phyloP scores from a whole-genome alignment of 768 basidiomycete species.

The Cystobasidium tubakii region DNA sequence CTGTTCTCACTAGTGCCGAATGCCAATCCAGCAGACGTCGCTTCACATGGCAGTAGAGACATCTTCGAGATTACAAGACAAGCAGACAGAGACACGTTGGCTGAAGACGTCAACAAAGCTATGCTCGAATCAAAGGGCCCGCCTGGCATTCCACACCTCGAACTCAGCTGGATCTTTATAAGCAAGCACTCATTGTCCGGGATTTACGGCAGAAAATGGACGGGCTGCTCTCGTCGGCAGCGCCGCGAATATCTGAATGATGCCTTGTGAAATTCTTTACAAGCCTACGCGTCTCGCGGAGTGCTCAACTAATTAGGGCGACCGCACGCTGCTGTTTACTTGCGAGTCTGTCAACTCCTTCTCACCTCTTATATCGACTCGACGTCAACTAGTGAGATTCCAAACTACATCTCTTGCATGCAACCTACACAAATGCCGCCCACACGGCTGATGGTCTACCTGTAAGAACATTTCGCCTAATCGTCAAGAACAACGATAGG shows the following conservation, averaged over 20 bases:
- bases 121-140: conserved; percentile 8
- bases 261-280: too few species aligned
- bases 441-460: too few species aligned
- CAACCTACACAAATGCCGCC: too few species aligned
- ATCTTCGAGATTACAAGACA: not conserved
- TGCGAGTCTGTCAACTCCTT: too few species aligned
- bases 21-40: not conserved
- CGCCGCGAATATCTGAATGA: not conserved
- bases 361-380: too few species aligned
- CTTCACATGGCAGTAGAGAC: not conserved
- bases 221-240: conserved; percentile 21
- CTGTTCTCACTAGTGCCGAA: conserved; percentile 29
- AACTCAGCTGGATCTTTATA: conserved; percentile 20
- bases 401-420: too few species aligned
- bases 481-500: too few species aligned
- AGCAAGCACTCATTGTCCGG: not conserved
- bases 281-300: too few species aligned
- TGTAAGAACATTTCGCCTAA: too few species aligned
- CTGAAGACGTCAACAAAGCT: conserved; percentile 30
- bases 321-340: too few species aligned
- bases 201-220: not conserved
- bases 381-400: too few species aligned
- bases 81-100: conserved; percentile 8
- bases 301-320: too few species aligned
- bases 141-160: conserved; percentile 5